A percentile compares a stretch with the other conserved stretches of the same genome.
Evolutionary conservation across 1,284 basidiomycete species (phyloP).

Genomic region (Takashimella tepidaria): DNA sequence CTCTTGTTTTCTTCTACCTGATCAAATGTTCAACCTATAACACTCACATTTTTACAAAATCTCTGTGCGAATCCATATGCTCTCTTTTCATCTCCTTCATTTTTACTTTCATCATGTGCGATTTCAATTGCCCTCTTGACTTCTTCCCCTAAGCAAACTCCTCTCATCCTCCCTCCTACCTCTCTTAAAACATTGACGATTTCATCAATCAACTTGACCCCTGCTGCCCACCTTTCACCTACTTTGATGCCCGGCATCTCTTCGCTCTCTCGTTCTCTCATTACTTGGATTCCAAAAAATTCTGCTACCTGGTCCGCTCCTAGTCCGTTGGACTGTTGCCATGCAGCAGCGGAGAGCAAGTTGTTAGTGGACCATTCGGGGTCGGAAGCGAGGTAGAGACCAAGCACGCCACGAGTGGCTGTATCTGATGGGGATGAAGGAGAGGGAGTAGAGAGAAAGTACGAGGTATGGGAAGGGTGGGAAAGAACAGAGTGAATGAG

Average conservation of each 20-base stretch:
- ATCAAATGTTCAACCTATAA: too few species aligned
- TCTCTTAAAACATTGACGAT: constrained; percentile 16
- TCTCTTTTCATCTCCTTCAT: constrained; percentile 3
- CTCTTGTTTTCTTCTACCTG: too few species aligned
- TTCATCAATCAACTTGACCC: constrained; percentile 13
- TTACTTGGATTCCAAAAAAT: constrained; percentile 27
- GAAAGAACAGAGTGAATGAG: constrained; percentile 16
- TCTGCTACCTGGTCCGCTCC: constrained; percentile 21
- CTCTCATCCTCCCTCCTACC: constrained; percentile 13
- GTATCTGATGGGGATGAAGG: constrained; percentile 17
- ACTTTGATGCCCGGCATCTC: constrained; percentile 26
- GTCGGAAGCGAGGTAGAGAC: constrained; percentile 29
- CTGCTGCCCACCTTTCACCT: constrained; percentile 25
- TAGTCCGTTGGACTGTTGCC: constrained; percentile 9
- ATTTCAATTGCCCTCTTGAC: constrained; percentile 11
- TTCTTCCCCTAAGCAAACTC: constrained; percentile 26
- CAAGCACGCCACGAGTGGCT: constrained; percentile 27
- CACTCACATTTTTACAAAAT: constrained; percentile 22
- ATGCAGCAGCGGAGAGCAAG: constrained; percentile 24
- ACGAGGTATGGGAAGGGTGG: constrained; percentile 16
- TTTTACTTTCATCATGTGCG: constrained; percentile 3
- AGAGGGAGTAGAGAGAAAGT: constrained; percentile 16
- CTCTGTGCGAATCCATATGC: constrained; percentile 13
- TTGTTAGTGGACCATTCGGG: constrained; percentile 21
- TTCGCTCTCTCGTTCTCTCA: constrained; percentile 32